Conservation (phyloP, 108 stramenopile species). For the Nitzschia sp. region DNA sequence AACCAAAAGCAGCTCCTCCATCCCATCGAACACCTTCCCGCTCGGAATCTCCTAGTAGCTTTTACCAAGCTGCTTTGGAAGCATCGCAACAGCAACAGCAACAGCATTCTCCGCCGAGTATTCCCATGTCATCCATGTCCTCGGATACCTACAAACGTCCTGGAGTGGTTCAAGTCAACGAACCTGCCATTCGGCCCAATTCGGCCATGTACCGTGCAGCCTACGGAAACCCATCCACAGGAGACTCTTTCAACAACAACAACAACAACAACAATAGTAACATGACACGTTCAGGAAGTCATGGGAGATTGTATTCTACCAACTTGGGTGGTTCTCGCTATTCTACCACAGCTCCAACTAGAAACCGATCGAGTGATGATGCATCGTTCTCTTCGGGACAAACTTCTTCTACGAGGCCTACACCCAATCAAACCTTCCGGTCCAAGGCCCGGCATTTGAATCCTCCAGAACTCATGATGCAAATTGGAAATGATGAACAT, state of each 20-base stretch:
- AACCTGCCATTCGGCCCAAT: conserved; percentile 26
- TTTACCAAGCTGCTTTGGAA: conserved; percentile 16
- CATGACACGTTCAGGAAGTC: neutral
- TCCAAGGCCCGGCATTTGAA: neutral
- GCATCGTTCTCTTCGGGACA: neutral
- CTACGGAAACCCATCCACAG: conserved; percentile 6
- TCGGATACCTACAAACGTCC: conserved; percentile 8
- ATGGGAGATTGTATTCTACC: neutral
- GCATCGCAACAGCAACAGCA: conserved; percentile 4
- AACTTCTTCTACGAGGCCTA: neutral
- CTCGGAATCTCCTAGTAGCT: neutral
- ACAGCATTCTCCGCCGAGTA: neutral
- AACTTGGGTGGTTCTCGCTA: neutral
- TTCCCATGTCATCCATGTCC: neutral
- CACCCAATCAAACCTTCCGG: neutral
- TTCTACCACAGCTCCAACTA: neutral
- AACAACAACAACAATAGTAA: neutral
- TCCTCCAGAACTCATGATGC: conserved; percentile 11
- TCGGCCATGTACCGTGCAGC: conserved; percentile 29
- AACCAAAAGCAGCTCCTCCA: conserved; percentile 1
- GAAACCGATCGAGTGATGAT: neutral
- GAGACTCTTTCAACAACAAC: neutral
- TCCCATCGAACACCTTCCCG: neutral
- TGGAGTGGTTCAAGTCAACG: conserved; percentile 16
- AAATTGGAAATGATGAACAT: conserved; percentile 22